These are phyloP conservation scores for Ceratocystis destructans DNA, from an alignment of 2,329 filamentous ascomycete species.

Conservation along the genomic window DNA sequence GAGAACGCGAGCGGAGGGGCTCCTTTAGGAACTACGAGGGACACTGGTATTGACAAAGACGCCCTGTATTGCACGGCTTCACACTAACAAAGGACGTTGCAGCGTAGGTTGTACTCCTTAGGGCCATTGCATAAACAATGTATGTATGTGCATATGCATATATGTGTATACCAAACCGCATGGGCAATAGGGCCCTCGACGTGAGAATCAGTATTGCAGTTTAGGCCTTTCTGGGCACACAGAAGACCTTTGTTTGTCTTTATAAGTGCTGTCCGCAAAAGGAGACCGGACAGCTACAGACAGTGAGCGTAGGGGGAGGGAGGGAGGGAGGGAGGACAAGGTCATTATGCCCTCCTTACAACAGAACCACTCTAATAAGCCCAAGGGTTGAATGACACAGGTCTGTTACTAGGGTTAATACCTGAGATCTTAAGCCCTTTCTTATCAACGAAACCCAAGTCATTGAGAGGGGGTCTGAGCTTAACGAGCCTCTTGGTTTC, in stretches of 20 bases:
- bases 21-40: neutral
- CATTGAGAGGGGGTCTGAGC: neutral
- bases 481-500: neutral
- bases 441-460: neutral
- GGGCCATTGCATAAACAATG: conserved; percentile 3
- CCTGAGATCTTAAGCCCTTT: neutral
- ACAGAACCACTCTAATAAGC: neutral
- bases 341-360: neutral
- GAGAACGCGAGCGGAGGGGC: neutral
- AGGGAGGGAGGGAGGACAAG: neutral
- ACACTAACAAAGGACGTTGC: neutral
- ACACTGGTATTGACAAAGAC: neutral
- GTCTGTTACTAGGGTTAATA: neutral
- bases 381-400: neutral
- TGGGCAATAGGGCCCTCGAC: neutral
- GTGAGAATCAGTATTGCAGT: neutral
- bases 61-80: neutral
- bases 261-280: neutral
- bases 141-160: neutral
- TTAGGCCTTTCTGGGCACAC: neutral
- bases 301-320: too few relatives aligned
- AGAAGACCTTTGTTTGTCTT: neutral
- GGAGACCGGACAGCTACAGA: neutral
- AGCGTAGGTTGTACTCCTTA: neutral
- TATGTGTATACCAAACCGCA: neutral